Conservation (phyloP, 441 rosid genomes). For the Flueggea neowawraea region DNA sequence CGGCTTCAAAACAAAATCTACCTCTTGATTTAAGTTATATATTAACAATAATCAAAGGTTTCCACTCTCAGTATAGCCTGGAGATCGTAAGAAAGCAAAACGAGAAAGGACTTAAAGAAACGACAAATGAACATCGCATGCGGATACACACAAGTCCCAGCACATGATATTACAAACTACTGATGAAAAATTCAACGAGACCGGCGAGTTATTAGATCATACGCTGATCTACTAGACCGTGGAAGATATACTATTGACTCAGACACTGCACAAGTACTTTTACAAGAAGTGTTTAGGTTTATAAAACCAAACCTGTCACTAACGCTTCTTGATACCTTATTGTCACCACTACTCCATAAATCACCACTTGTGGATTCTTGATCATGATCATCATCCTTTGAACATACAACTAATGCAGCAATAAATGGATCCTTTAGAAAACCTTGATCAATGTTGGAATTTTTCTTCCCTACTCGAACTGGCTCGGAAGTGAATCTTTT, state of each 20-base stretch:
- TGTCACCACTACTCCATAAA: conserved; percentile 16
- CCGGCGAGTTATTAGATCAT: conserved; percentile 36
- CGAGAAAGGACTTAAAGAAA: too few relatives aligned
- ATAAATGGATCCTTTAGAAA: conserved; percentile 59
- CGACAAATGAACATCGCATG: too few relatives aligned
- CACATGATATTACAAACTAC: neutral
- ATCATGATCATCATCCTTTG: conserved; percentile 38
- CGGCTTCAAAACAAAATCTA: too few relatives aligned
- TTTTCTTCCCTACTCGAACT: conserved; percentile 20
- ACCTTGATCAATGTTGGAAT: neutral
- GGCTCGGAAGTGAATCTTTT: conserved; percentile 12
- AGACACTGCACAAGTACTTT: conserved; percentile 57
- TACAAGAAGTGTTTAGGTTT: conserved; percentile 57
- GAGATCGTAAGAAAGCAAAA: too few relatives aligned
- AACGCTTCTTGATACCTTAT: conserved; percentile 37
- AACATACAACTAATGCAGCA: conserved; percentile 71
- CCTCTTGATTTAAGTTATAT: too few relatives aligned
- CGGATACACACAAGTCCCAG: neutral
- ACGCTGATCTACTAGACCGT: conserved; percentile 40
- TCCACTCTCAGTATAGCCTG: too few relatives aligned
- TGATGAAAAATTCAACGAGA: conserved; percentile 17
- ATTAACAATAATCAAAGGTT: too few relatives aligned
- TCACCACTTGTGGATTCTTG: neutral
- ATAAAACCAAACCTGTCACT: conserved; percentile 65
- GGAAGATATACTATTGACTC: conserved; percentile 69